Conservation (phyloP, 148 eudicot genomes). For the Silene uniflora region DNA sequence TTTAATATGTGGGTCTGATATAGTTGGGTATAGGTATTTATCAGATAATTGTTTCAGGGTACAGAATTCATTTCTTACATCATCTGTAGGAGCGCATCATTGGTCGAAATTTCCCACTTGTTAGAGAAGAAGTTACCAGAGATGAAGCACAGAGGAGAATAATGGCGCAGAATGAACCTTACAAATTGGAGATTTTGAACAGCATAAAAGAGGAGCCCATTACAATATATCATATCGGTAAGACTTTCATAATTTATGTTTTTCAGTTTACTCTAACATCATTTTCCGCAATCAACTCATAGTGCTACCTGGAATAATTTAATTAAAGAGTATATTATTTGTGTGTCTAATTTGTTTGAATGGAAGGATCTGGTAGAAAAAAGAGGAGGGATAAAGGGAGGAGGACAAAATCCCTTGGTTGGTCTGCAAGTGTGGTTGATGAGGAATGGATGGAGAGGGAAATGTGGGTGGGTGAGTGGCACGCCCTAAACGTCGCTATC, state of each 20-base stretch:
- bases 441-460: no score
- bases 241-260: background rate
- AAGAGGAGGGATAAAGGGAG: no score
- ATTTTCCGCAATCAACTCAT: background rate
- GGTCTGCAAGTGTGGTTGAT: no score
- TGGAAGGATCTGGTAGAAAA: no score
- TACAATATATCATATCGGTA: constrained; percentile 95
- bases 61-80: constrained; percentile 68
- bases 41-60: constrained; percentile 54
- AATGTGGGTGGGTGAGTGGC: no score
- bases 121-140: constrained; percentile 93
- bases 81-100: constrained; percentile 98
- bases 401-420: no score
- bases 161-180: constrained; percentile 76
- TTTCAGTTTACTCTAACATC: background rate
- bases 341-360: background rate
- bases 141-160: constrained; percentile 90
- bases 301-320: background rate
- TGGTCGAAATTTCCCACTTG: constrained; percentile 75
- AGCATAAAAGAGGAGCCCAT: constrained; percentile 90
- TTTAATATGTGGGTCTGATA: constrained; percentile 12
- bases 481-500: no score
- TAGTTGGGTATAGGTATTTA: constrained; percentile 40
- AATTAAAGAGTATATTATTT: background rate
- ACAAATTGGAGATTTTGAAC: constrained; percentile 84